phyloP scores from a whole-genome alignment of 1,139 yeast genomes.

The Yamadazyma aaseri region DNA sequence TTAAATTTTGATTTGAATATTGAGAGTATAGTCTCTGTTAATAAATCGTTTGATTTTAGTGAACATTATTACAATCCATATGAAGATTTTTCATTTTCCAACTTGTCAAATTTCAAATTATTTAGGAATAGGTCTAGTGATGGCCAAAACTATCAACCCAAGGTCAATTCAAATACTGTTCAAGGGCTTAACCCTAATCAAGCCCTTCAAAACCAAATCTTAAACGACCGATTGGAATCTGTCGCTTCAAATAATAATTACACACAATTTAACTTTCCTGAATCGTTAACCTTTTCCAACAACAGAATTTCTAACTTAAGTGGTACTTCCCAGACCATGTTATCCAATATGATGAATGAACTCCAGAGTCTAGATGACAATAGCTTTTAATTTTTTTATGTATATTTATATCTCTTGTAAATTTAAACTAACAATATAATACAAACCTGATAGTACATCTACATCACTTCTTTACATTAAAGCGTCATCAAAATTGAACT shows the following conservation, averaged over 20 bases:
- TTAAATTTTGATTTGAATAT: conserved; percentile 21
- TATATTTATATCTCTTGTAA: too few species aligned
- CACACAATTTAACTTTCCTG: not conserved
- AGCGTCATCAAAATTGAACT: conserved; percentile 31
- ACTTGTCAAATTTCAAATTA: conserved; percentile 11
- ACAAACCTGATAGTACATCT: too few species aligned
- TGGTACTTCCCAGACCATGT: conserved; percentile 16
- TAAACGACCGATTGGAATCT: conserved; percentile 1
- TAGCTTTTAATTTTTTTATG: not conserved
- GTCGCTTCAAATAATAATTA: conserved; percentile 1
- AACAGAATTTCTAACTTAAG: conserved; percentile 15
- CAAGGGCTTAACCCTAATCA: conserved; percentile 9
- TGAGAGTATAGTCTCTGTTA: conserved; percentile 7
- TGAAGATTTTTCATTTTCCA: conserved; percentile 10
- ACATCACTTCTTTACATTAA: conserved; percentile 6
- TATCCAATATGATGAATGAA: conserved; percentile 21
- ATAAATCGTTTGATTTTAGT: conserved; percentile 5
- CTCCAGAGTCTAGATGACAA: conserved; percentile 18
- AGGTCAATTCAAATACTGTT: conserved; percentile 1
- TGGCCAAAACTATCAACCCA: not conserved
- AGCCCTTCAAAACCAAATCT: conserved; percentile 4
- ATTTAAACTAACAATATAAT: too few species aligned
- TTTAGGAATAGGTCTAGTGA: conserved; percentile 1
- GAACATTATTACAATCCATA: conserved; percentile 17
- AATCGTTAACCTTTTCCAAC: conserved; percentile 11